phyloP scores from a whole-genome alignment of 495 filamentous ascomycete species.

The Rhypophila decipiens region DNA sequence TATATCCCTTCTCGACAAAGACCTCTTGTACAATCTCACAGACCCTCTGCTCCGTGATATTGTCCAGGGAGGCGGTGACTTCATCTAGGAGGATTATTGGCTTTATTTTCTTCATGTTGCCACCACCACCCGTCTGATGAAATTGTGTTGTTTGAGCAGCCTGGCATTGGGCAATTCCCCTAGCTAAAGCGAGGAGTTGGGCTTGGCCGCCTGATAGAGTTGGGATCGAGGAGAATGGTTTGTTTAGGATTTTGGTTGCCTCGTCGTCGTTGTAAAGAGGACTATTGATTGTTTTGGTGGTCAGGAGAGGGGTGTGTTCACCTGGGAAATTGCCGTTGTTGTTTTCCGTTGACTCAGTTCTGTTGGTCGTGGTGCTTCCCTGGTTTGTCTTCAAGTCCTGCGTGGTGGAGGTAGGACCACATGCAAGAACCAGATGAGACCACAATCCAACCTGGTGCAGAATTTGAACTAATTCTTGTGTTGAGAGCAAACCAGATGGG shows the following conservation, averaged over 20 bases:
- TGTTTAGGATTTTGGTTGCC: slow-evolving; percentile 11
- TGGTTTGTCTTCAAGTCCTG: too few relatives aligned
- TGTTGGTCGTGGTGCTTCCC: not conserved
- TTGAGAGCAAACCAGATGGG: not conserved
- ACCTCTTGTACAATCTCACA: slow-evolving; percentile 57
- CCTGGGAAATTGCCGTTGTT: not conserved
- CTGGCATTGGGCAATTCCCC: slow-evolving; percentile 15
- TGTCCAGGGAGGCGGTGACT: slow-evolving; percentile 75
- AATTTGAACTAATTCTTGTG: slow-evolving; percentile 1
- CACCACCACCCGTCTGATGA: too few relatives aligned
- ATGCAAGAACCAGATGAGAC: slow-evolving; percentile 10
- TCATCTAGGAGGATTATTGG: slow-evolving; percentile 75
- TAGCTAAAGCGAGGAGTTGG: slow-evolving; percentile 20
- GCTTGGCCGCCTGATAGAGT: slow-evolving; percentile 25
- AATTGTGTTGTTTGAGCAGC: not conserved
- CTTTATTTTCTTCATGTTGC: not conserved
- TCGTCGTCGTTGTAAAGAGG: not conserved
- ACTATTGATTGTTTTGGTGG: not conserved
- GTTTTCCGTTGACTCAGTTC: too few relatives aligned
- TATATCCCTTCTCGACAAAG: slow-evolving; percentile 42
- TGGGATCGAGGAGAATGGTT: slow-evolving; percentile 11
- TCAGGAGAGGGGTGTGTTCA: not conserved
- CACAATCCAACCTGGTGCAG: slow-evolving; percentile 15
- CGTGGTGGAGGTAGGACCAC: too few relatives aligned
- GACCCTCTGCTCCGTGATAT: slow-evolving; percentile 69